Percentiles rank a stretch among this genome's conserved stretches.
phyloP scores from a whole-genome alignment of 2,329 filamentous ascomycete genomes.

The Samsoniella hepiali region DNA sequence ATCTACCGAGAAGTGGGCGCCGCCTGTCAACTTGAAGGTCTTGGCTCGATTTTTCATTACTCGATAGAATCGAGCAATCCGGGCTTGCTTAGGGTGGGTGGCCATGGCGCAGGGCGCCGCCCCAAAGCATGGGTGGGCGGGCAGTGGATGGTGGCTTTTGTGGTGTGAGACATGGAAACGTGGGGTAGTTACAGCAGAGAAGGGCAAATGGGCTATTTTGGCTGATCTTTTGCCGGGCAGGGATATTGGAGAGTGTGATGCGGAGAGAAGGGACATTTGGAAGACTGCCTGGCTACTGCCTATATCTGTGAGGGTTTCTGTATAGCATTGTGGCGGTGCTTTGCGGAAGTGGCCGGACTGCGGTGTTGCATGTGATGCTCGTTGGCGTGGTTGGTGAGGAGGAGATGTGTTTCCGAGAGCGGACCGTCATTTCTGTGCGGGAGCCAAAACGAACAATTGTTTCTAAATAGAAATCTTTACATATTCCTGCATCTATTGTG shows the following conservation, averaged over 20 bases:
- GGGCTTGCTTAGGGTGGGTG: not conserved
- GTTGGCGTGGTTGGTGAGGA: too few species aligned
- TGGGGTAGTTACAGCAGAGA: not conserved
- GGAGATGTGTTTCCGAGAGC: too few species aligned
- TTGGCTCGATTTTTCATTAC: constrained; percentile 10
- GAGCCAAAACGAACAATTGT: too few species aligned
- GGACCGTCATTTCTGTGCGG: too few species aligned
- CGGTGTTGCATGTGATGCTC: not conserved
- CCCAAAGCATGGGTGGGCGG: too few species aligned
- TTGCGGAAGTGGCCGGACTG: constrained; percentile 8
- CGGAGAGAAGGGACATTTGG: not conserved
- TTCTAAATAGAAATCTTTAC: too few species aligned
- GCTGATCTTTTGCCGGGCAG: not conserved
- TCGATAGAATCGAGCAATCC: constrained; percentile 17
- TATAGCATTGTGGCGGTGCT: not conserved
- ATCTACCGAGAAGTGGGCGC: not conserved
- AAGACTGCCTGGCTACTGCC: not conserved
- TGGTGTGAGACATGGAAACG: not conserved
- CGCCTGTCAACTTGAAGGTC: not conserved
- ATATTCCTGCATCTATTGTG: too few species aligned
- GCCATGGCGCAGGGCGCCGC: not conserved
- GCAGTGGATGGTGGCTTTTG: not conserved
- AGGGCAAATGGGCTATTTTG: not conserved
- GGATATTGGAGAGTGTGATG: not conserved
- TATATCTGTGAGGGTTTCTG: not conserved